Conservation (phyloP, 2,329 filamentous ascomycete genomes). For the Phoma sp. region DNA sequence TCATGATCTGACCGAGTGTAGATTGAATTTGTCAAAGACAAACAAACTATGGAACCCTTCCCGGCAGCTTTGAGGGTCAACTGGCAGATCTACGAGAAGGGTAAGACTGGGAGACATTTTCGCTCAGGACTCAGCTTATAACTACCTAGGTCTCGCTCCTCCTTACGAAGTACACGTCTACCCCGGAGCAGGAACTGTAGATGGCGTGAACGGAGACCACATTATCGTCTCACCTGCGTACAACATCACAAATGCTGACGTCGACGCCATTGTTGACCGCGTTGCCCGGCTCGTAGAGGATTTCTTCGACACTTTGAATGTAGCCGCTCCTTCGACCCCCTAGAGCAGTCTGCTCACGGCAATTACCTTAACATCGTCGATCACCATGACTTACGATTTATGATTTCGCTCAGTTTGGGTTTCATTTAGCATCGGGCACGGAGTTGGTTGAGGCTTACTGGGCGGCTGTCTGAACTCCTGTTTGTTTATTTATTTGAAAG, state of each 20-base stretch:
- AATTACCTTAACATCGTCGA: neutral
- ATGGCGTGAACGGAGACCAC: constrained; percentile 69
- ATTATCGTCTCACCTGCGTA: constrained; percentile 73
- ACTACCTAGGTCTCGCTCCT: constrained; percentile 40
- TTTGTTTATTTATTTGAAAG: neutral
- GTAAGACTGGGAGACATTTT: constrained; percentile 31
- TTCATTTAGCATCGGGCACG: neutral
- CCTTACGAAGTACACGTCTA: constrained; percentile 65
- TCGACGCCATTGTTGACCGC: constrained; percentile 61
- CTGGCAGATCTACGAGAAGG: constrained; percentile 58
- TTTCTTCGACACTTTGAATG: constrained; percentile 43
- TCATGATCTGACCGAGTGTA: constrained; percentile 23
- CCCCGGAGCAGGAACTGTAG: constrained; percentile 66
- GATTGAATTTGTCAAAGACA: constrained; percentile 66
- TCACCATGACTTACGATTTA: neutral
- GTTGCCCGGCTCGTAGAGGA: constrained; percentile 60
- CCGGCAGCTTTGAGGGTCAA: constrained; percentile 53
- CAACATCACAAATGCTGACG: constrained; percentile 63
- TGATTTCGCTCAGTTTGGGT: neutral
- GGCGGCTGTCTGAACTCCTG: constrained; percentile 15
- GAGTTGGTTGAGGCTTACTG: neutral
- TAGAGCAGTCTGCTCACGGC: neutral
- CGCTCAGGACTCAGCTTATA: too few relatives aligned
- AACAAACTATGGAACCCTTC: constrained; percentile 61
- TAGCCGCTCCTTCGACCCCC: neutral